These are phyloP conservation scores for Macrolepiota dolichaula DNA, from an alignment of 768 basidiomycete species.

Conservation along the genomic window DNA sequence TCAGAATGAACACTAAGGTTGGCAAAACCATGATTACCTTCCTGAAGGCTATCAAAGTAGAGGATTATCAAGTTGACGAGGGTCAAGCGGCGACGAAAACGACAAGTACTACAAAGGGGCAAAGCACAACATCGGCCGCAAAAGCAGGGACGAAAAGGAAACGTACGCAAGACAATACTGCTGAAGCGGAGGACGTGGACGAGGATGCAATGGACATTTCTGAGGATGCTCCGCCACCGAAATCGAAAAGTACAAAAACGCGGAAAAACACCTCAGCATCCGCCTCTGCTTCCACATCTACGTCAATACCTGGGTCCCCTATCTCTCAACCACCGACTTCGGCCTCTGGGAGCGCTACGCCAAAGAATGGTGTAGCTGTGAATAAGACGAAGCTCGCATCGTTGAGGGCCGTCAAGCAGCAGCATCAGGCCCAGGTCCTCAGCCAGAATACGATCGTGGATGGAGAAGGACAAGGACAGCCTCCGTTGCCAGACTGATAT, in stretches of 20 bases:
- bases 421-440: not conserved
- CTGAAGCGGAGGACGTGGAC: not conserved
- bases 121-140: not conserved
- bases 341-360: not conserved
- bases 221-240: not conserved
- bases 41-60: constrained; percentile 29
- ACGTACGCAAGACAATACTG: not conserved
- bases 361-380: not conserved
- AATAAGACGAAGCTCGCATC: not conserved
- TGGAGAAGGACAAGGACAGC: not conserved
- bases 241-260: not conserved
- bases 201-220: not conserved
- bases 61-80: constrained; percentile 12
- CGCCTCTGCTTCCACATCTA: not conserved
- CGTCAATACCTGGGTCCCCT: not conserved
- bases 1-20: constrained; percentile 61
- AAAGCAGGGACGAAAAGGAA: not conserved
- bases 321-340: not conserved
- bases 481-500: too few species aligned
- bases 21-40: constrained; percentile 53
- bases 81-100: constrained; percentile 14
- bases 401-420: not conserved
- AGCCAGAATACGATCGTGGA: not conserved
- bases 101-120: constrained; percentile 8
- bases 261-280: not conserved